These are phyloP conservation scores for Lichtheimia corymbifera DNA, from an alignment of 371 early-diverging fungal species.

Conservation along the genomic window DNA sequence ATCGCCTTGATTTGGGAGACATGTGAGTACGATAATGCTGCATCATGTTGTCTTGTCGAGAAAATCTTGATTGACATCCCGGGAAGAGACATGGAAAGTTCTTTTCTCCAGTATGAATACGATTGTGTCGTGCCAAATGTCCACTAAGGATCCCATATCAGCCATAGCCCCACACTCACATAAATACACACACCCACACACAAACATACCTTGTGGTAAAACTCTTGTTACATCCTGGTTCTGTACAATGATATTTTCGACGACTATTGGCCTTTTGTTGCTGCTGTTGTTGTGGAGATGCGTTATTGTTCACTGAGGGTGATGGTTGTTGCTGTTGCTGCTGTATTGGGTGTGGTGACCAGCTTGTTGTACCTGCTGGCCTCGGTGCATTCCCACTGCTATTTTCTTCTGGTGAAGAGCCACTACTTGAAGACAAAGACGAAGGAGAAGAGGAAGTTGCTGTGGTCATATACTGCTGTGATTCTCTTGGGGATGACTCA, in stretches of 20 bases:
- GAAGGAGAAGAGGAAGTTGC: conserved; percentile 11
- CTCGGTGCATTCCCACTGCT: neutral
- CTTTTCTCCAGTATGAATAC: conserved; percentile 92
- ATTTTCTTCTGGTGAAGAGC: conserved; percentile 10
- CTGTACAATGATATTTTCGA: conserved; percentile 49
- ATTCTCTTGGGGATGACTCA: conserved; percentile 1
- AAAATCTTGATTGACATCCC: conserved; percentile 84
- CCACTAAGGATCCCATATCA: conserved; percentile 46
- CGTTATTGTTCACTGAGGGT: neutral
- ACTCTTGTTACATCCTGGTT: conserved; percentile 50
- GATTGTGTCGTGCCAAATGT: conserved; percentile 85
- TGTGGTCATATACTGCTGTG: conserved; percentile 6
- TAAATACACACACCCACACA: neutral
- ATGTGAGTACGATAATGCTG: conserved; percentile 86
- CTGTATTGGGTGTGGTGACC: conserved; percentile 3
- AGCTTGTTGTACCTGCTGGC: neutral
- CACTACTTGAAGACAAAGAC: conserved; percentile 7
- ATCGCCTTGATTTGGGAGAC: conserved; percentile 72
- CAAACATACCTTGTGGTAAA: conserved; percentile 51
- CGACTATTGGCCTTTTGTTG: conserved; percentile 11
- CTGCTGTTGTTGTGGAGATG: conserved; percentile 11
- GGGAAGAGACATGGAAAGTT: conserved; percentile 83
- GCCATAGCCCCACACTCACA: neutral
- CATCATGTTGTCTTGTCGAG: conserved; percentile 91
- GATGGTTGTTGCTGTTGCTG: conserved; percentile 1